Base-by-base conservation (phyloP, 2,329 filamentous ascomycete genomes). In the Sporothrix globosa region DNA sequence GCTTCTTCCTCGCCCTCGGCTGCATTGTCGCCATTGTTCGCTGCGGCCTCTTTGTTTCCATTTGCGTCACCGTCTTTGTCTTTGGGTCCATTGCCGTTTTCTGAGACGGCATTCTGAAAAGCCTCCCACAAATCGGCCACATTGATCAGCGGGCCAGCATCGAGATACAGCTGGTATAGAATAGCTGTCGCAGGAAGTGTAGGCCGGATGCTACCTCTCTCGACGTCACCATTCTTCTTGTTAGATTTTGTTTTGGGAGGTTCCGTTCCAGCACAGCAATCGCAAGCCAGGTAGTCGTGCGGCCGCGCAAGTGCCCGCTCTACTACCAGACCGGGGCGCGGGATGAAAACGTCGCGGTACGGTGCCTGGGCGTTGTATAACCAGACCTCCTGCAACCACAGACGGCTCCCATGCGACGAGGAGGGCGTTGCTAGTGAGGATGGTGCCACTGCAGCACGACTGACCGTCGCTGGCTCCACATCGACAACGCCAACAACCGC, bases 41-140 rank as follows among this genome's bases (percentile, higher is more conserved):
- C 80, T 2, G 83, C 82, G 1, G 74, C 73, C 13, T 75, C 76
- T n/a, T 76, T 78, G n/a, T 75, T 19, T 4, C 24, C 24, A 39
- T 44, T 61, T 41, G 81, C 24, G 80, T 81, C 67, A 67, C 77
- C 78, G 11, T 82, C 80, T 66, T 85, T 82, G 9, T 81, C 75
- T 4, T 77, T 83, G 66, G 77, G 77, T 13, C 67, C 75, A 3
- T 67, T 56, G 44, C 50, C 68, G 19, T 30, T 58, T 21, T 67
- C 69, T 4, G 82, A 81, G 24, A 91, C 81, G 41, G 91, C 85
- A 19, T 87, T 86, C 74, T 86, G 85, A 78, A 93, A 96, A 3
- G 92, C 91, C 14, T 88, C 86, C 91, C 91, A 94, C 61, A 96
- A 78, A 80, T 96, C 92, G 44, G 88, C 90, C 65, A 91, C 88